Base-by-base conservation (phyloP, 2,329 filamentous ascomycete genomes). In the Verticillium nonalfalfae region DNA sequence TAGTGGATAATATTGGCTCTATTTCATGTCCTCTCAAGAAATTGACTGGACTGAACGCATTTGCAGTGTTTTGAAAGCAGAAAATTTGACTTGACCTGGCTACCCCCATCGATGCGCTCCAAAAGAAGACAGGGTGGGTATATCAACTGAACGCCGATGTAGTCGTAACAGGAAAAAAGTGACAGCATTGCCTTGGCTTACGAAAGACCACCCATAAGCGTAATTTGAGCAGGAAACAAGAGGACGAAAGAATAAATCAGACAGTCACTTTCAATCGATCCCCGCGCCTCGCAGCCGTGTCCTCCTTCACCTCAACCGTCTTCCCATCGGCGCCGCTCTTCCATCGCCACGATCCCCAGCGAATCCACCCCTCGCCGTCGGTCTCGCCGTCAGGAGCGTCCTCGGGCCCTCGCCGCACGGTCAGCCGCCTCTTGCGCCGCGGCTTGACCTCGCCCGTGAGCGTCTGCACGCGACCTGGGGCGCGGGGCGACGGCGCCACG, bases 401-500 rank as follows among this genome's bases (percentile, higher is more conserved):
- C n/a, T 21, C n/a, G 18, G 45, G 45, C 45, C 45, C 45, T n/a
- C 60, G 59, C 7, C 63, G 62, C 26, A 60, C 40, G 7, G 63
- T 65, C 4, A 65, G 52, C 34, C 63, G 35, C 36, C 63, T 63
- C 62, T 65, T 65, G 36, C 63, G 60, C 5, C 63, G 33, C 34
- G 63, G 63, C 11, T 57, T 65, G 15, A 21, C 45, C 50, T 65
- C 63, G 15, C 58, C 58, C 26, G 58, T 52, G 18, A 59, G 33
- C 1, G 50, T 59, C 40, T 36, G 38, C 18, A 58, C 56, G 21
- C 56, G 56, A 10, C 56, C 56, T 13, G 38, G 26, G 9, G 35
- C 56, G 18, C 34, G 13, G 38, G 35, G 21, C 18, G 56, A 1
- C 14, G 18, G 56, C n/a, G 9, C 7, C 7, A 11, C n/a, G 1